Evolutionary conservation across 331 rosid genomes (phyloP), one percentile per base, ranked within the genome.

Genomic region (Arachis monticola): DNA sequence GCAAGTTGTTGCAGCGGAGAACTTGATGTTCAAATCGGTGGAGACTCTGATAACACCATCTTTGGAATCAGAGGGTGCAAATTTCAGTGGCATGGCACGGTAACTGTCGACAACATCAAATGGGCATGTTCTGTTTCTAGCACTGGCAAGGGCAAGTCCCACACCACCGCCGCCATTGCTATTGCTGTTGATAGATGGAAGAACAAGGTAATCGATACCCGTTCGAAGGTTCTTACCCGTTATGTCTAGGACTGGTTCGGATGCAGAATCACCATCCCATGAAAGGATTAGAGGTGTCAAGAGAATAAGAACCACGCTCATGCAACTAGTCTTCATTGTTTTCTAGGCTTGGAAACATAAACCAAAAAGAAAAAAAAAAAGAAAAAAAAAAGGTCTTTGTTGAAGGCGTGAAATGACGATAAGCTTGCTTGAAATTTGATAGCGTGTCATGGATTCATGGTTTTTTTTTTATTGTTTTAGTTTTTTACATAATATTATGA

Each of bases 11-110:
- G 70, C 55, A 27, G 41, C 85, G 8, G 78, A 62, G 85, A 84
- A 84, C 80, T 50, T 68, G 75, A 84, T 69, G 82, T 80, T 84
- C 22, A 63, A 73, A 52, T 77, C 85, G 10, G 80, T 68, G 48
- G 87, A 80, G 5, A 63, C 58, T 2, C 47, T 71, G 35, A 84
- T 63, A 1, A 74, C 59, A 5, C 80, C 64, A 10, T 76, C 30
- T 48, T 4, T 79, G 9, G 56, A 40, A 22, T 76, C 70, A 58
- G 67, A 55, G 0, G 77, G 82, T 59, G 60, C 6, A 27, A 55
- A 13, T 55, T 55, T 55, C 60, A 55, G 9, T 55, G 60, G 60
- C 14, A 51, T 11, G 14, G 57, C 57, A 11, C 17, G 57, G 13
- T 11, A 11, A 51, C 17, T 51, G 57, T 51, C 57, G 3, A 51